These are phyloP conservation scores for Podila horticola DNA, from an alignment of 192 early-diverging fungal genomes.

Conservation along the genomic window DNA sequence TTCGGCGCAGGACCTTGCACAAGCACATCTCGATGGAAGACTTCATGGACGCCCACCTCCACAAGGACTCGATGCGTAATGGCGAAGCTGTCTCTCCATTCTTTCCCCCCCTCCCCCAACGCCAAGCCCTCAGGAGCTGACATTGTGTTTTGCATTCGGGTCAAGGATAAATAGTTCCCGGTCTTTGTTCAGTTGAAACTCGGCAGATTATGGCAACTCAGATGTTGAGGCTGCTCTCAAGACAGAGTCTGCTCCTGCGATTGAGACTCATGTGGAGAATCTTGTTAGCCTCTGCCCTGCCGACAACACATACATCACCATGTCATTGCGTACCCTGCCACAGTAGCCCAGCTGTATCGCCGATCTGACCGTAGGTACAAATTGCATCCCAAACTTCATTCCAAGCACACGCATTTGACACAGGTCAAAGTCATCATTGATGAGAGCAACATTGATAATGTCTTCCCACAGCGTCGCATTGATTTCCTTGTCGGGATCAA, in stretches of 20 bases:
- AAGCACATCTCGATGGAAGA: constrained; percentile 16
- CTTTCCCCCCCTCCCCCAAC: constrained; percentile 22
- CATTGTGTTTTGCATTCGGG: constrained; percentile 18
- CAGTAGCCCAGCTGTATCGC: constrained; percentile 2
- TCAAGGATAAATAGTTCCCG: constrained; percentile 1
- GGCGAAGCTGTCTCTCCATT: constrained; percentile 2
- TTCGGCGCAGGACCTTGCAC: constrained; percentile 6
- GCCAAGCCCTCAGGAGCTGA: constrained; percentile 18
- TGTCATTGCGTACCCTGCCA: constrained; percentile 31
- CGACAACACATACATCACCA: too few species aligned
- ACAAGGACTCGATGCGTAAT: neutral
- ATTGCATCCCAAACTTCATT: too few species aligned
- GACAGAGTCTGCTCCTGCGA: constrained; percentile 7
- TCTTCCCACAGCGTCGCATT: constrained; percentile 11
- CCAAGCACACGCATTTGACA: too few species aligned
- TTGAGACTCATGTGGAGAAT: too few species aligned
- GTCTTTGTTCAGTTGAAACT: constrained; percentile 15
- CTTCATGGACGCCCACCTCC: constrained; percentile 14
- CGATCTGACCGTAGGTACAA: too few species aligned
- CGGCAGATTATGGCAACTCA: neutral
- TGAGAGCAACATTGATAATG: constrained; percentile 6
- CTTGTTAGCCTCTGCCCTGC: too few species aligned
- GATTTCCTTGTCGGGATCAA: constrained; percentile 24
- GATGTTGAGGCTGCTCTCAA: neutral
- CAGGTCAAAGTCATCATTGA: constrained; percentile 7